phyloP scores from a whole-genome alignment of 768 basidiomycete species.

The Suillus spraguei region DNA sequence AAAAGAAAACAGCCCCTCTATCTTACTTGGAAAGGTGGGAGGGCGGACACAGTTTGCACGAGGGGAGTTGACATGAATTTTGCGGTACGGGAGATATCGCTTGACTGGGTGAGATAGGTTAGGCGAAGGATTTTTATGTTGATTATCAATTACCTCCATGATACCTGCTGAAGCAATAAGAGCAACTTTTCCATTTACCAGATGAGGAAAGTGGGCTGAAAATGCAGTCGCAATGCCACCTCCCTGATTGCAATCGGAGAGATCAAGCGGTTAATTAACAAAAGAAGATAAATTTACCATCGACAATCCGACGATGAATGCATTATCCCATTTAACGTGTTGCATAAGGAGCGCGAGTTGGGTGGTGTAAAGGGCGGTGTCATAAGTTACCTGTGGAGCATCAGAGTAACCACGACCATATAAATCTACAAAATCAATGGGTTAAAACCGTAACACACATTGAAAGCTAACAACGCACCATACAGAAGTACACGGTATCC shows the following conservation, averaged over 20 bases:
- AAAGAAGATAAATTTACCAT: constrained; percentile 50
- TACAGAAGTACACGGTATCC: constrained; percentile 80
- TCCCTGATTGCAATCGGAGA: constrained; percentile 45
- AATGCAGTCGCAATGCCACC: constrained; percentile 77
- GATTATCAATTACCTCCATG: constrained; percentile 52
- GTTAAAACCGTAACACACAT: constrained; percentile 9
- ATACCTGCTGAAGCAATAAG: constrained; percentile 73
- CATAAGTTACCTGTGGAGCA: constrained; percentile 71
- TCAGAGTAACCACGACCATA: constrained; percentile 86
- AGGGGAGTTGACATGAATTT: constrained; percentile 80
- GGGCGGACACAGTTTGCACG: constrained; percentile 67
- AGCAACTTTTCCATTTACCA: constrained; percentile 65
- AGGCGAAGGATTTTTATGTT: neutral
- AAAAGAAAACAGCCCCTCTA: constrained; percentile 1
- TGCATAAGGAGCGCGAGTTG: constrained; percentile 87
- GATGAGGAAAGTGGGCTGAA: constrained; percentile 67
- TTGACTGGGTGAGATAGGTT: constrained; percentile 40
- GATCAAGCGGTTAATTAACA: neutral
- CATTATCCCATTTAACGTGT: constrained; percentile 70
- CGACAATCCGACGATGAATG: constrained; percentile 68
- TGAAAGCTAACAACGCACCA: constrained; percentile 42
- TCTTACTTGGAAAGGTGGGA: constrained; percentile 60
- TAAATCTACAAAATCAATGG: constrained; percentile 52
- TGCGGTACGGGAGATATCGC: constrained; percentile 70
- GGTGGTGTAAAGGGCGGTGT: constrained; percentile 63